Conservation (phyloP, 352 stramenopile genomes). For the Phytophthora cactorum region DNA sequence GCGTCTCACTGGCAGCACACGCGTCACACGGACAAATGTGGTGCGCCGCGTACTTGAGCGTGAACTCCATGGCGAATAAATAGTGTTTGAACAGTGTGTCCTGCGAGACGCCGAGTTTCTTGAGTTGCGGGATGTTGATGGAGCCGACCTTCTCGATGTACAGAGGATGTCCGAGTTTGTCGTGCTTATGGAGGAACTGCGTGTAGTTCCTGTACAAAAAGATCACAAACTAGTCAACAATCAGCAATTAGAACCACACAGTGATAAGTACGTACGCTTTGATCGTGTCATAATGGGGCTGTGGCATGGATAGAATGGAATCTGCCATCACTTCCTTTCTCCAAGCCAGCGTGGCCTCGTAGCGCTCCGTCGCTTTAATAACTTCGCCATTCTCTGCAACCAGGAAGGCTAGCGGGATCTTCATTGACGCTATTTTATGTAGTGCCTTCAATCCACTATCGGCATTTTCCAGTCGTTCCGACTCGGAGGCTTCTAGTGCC, state of each 20-base stretch:
- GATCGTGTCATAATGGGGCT: conserved; percentile 70
- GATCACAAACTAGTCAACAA: conserved; percentile 4
- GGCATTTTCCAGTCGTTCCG: conserved; percentile 42
- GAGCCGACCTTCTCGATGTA: conserved; percentile 84
- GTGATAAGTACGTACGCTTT: conserved; percentile 47
- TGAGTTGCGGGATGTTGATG: conserved; percentile 86
- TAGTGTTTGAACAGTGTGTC: conserved; percentile 86
- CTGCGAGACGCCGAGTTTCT: conserved; percentile 65
- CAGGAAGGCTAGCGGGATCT: conserved; percentile 64
- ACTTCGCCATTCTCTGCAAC: conserved; percentile 73
- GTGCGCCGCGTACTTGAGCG: conserved; percentile 75
- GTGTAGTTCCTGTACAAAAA: conserved; percentile 31
- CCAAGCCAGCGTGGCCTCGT: conserved; percentile 74
- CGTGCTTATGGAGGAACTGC: conserved; percentile 74
- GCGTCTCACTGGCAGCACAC: conserved; percentile 68
- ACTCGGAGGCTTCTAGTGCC: conserved; percentile 62
- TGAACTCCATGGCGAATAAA: conserved; percentile 88
- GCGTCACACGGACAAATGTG: conserved; percentile 61
- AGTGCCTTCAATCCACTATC: conserved; percentile 13
- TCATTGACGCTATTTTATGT: conserved; percentile 23
- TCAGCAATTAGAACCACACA: background rate
- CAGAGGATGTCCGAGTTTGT: conserved; percentile 78
- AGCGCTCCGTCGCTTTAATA: conserved; percentile 63
- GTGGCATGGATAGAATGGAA: conserved; percentile 60
- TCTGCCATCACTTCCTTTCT: conserved; percentile 80